A percentile compares a stretch with the other conserved stretches of the same genome.
Conservation (phyloP, 352 stramenopile genomes). For the Phytopythium sindhum region DNA sequence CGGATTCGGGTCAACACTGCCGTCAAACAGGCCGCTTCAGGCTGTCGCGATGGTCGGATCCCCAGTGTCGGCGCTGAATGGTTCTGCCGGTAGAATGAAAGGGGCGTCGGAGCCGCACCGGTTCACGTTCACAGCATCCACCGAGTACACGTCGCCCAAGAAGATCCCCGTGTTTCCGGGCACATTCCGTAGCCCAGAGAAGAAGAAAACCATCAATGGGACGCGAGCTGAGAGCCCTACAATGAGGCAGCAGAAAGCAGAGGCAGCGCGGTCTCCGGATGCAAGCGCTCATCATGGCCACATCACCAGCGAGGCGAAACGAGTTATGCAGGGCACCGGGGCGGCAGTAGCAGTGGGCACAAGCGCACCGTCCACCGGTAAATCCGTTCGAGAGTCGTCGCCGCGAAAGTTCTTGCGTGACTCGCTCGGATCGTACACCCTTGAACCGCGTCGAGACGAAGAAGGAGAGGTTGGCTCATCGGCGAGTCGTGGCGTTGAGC, state of each 20-base stretch:
- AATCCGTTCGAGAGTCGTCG: conserved; percentile 49
- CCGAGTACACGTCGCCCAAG: conserved; percentile 73
- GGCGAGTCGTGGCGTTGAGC: background rate
- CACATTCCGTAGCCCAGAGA: conserved; percentile 55
- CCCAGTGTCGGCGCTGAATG: background rate
- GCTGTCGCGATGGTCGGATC: conserved; percentile 20
- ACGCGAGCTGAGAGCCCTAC: conserved; percentile 14
- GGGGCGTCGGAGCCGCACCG: conserved; percentile 22
- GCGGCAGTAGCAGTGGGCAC: background rate
- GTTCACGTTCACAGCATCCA: conserved; percentile 68
- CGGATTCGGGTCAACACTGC: conserved; percentile 51
- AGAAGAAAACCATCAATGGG: conserved; percentile 22
- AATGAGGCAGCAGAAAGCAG: background rate
- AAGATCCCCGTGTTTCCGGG: conserved; percentile 73
- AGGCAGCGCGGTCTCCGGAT: background rate
- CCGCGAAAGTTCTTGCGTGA: conserved; percentile 65
- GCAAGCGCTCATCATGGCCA: background rate
- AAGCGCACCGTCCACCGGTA: conserved; percentile 6
- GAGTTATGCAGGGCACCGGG: background rate
- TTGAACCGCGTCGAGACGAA: conserved; percentile 9
- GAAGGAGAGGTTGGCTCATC: conserved; percentile 2
- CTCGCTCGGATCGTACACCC: conserved; percentile 25
- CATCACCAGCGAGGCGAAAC: background rate
- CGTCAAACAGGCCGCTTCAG: conserved; percentile 52
- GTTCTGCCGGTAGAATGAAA: background rate